Conservation (phyloP, 495 filamentous ascomycete species). For the Tetracladium setigerum region DNA sequence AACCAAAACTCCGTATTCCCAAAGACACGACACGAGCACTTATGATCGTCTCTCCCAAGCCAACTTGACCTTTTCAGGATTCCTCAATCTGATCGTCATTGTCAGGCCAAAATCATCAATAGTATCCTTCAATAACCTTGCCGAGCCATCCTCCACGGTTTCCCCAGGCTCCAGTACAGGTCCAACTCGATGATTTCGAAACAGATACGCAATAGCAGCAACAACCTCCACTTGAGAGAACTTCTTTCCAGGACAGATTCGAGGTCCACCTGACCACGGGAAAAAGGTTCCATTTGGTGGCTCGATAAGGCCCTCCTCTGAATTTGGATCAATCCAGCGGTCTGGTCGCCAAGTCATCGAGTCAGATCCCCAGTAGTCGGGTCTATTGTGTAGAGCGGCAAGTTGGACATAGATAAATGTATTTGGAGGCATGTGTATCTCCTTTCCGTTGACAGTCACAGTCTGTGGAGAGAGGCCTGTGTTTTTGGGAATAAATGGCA, state of each 20-base stretch:
- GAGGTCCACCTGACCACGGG: slow-evolving; percentile 40
- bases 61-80: slow-evolving; percentile 26
- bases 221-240: slow-evolving; percentile 49
- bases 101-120: slow-evolving; percentile 27
- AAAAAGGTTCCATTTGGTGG: slow-evolving; percentile 32
- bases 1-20: slow-evolving; percentile 2
- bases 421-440: slow-evolving; percentile 23
- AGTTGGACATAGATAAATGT: slow-evolving; percentile 25
- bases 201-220: slow-evolving; percentile 34
- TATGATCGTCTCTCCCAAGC: slow-evolving; percentile 17
- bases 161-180: slow-evolving; percentile 24
- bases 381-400: slow-evolving; percentile 18
- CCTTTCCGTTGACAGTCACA: slow-evolving; percentile 16
- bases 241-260: slow-evolving; percentile 42
- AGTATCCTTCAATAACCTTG: slow-evolving; percentile 24
- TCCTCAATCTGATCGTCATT: slow-evolving; percentile 33
- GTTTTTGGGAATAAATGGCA: slow-evolving; percentile 33
- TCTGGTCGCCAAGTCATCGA: slow-evolving; percentile 26
- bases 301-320: slow-evolving; percentile 21
- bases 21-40: slow-evolving; percentile 5
- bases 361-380: slow-evolving; percentile 25
- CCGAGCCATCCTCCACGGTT: slow-evolving; percentile 22
- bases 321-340: slow-evolving; percentile 21
- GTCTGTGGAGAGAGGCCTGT: slow-evolving; percentile 21
- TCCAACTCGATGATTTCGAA: slow-evolving; percentile 29